Conservation (phyloP, 1,139 yeast species). For the Groenewaldozyma sp. region DNA sequence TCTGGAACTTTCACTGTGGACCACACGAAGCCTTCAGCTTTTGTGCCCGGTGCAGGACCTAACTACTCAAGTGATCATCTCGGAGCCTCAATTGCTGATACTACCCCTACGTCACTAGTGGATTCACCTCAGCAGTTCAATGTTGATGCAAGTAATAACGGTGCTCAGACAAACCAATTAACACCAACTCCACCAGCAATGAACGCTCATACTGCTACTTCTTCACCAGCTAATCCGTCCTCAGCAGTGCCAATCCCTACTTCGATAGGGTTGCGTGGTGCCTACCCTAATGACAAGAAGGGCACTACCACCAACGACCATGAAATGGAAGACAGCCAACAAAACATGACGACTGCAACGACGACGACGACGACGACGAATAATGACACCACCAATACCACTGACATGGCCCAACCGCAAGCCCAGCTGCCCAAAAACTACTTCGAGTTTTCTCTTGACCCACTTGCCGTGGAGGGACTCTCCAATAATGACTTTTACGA, state of each 20-base stretch:
- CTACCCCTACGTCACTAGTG: slow-evolving; percentile 1
- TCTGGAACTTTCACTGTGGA: background rate
- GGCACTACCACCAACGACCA: background rate
- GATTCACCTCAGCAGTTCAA: background rate
- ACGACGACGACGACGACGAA: background rate
- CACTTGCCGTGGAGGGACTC: slow-evolving; percentile 26
- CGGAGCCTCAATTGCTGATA: background rate
- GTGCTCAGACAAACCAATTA: no score
- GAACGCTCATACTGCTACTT: background rate
- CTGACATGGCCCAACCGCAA: no score
- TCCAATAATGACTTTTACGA: slow-evolving; percentile 11
- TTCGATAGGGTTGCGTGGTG: background rate
- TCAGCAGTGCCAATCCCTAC: no score
- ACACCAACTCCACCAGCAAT: background rate
- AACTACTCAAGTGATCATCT: no score
- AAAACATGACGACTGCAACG: background rate
- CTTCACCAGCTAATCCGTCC: background rate
- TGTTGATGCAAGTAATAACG: background rate
- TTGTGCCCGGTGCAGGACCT: background rate
- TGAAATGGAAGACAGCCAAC: background rate
- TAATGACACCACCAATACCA: background rate
- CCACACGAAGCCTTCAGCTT: background rate
- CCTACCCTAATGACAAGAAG: background rate
- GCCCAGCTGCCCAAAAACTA: background rate
- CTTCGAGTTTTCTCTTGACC: slow-evolving; percentile 25